These are phyloP conservation scores for Solanum megistacrolobum DNA, from an alignment of 257 asterid genomes.

Conservation along the genomic window DNA sequence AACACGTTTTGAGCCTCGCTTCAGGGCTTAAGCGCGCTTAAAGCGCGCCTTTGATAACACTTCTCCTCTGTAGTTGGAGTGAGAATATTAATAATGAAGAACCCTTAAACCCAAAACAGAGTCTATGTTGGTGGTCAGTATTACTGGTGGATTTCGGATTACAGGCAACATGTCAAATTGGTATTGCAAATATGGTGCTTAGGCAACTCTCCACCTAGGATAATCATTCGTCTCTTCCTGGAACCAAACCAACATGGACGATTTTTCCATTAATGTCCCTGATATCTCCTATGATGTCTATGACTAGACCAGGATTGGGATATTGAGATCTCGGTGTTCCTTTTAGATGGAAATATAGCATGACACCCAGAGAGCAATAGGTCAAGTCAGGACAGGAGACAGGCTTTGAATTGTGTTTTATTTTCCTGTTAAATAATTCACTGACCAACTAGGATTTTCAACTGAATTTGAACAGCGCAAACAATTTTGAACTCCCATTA, in stretches of 20 bases:
- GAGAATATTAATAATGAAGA: background rate
- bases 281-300: conserved; percentile 88
- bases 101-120: background rate
- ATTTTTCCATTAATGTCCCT: conserved; percentile 74
- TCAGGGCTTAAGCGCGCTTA: too few species aligned
- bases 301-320: conserved; percentile 61
- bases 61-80: background rate
- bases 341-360: conserved; percentile 69
- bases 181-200: conserved; percentile 93
- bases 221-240: conserved; percentile 70
- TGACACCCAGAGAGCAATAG: conserved; percentile 4
- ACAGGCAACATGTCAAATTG: conserved; percentile 36
- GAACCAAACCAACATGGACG: conserved; percentile 58
- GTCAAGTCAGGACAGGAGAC: background rate
- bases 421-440: background rate
- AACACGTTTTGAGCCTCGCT: too few species aligned
- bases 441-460: background rate
- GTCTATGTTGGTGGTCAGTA: background rate
- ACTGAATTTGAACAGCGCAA: background rate
- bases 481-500: background rate
- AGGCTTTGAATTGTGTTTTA: background rate
- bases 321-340: background rate
- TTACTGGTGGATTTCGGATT: background rate
- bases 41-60: too few species aligned
- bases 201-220: conserved; percentile 94